Percentiles rank a stretch among this genome's conserved stretches.
phyloP scores from a whole-genome alignment of 2,329 filamentous ascomycete species.

The Didymella segeticola region DNA sequence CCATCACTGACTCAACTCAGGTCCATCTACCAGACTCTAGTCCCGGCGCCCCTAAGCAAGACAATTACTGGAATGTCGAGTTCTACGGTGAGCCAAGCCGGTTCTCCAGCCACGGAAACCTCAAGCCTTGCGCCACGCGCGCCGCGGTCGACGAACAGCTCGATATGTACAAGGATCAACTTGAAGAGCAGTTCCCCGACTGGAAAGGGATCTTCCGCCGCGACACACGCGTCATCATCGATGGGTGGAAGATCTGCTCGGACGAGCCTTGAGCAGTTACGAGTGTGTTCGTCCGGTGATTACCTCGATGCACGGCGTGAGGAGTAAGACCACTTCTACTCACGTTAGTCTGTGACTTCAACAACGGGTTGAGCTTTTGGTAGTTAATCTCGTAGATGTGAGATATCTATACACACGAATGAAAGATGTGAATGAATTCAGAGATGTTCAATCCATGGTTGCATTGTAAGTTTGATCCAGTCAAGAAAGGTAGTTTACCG shows the following conservation, averaged over 20 bases:
- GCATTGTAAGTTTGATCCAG: too few species aligned
- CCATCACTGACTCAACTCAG: neutral
- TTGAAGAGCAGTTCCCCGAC: neutral
- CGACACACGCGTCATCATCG: constrained; percentile 2
- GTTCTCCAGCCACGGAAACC: neutral
- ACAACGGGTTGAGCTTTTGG: too few species aligned
- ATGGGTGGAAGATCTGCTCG: neutral
- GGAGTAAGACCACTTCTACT: too few species aligned
- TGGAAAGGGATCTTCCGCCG: neutral
- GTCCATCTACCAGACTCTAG: neutral
- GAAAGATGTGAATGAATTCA: too few species aligned
- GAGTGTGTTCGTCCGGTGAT: neutral
- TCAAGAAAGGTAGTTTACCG: too few species aligned
- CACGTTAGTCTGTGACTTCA: too few species aligned
- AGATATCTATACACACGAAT: too few species aligned
- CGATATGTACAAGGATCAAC: neutral
- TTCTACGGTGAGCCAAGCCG: neutral
- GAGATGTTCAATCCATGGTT: too few species aligned
- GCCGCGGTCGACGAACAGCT: neutral
- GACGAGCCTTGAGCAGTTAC: neutral
- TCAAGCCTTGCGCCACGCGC: neutral
- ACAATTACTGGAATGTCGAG: neutral
- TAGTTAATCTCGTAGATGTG: too few species aligned
- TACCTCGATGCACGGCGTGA: too few species aligned
- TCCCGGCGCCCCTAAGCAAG: neutral